Evolutionary conservation across 139 green algal genomes (phyloP).

Genomic region (Mesotaenium endlicherianum): DNA sequence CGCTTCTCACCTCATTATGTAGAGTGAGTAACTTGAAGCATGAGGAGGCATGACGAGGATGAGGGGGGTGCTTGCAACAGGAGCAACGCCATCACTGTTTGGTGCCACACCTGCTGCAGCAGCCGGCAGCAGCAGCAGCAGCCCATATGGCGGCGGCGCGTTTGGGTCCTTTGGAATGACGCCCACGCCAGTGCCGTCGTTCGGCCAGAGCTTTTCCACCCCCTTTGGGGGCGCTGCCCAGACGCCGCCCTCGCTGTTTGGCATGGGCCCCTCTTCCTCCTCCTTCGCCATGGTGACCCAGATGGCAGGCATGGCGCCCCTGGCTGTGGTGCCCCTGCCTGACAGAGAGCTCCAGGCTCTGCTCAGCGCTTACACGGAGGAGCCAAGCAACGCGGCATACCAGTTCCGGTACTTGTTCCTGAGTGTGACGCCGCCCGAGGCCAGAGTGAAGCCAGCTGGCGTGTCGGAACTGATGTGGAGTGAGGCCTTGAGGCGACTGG

Average conservation of each 20-base stretch:
- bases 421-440: constrained; percentile 20
- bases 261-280: background rate
- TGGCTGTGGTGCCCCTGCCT: constrained; percentile 20
- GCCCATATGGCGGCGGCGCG: too few relatives aligned
- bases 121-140: too few relatives aligned
- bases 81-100: too few relatives aligned
- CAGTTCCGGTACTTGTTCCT: constrained; percentile 39
- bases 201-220: too few relatives aligned
- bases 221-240: too few relatives aligned
- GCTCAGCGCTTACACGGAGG: constrained; percentile 21
- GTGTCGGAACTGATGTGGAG: constrained; percentile 28
- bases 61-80: too few relatives aligned
- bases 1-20: too few relatives aligned
- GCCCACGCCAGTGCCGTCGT: too few relatives aligned
- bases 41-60: too few relatives aligned
- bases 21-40: too few relatives aligned
- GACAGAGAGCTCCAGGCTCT: constrained; percentile 31
- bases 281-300: constrained; percentile 5
- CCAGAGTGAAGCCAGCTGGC: constrained; percentile 2
- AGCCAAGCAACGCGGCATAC: constrained; percentile 9
- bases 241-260: constrained; percentile 22
- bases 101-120: too few relatives aligned
- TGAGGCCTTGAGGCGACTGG: constrained; percentile 17
- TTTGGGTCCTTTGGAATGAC: too few relatives aligned
- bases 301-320: constrained; percentile 12